A percentile compares a stretch with the other conserved stretches of the same genome.
These are phyloP conservation scores for Melocanna baccifera DNA, from an alignment of 176 grass and related monocot genomes.

Conservation along the genomic window DNA sequence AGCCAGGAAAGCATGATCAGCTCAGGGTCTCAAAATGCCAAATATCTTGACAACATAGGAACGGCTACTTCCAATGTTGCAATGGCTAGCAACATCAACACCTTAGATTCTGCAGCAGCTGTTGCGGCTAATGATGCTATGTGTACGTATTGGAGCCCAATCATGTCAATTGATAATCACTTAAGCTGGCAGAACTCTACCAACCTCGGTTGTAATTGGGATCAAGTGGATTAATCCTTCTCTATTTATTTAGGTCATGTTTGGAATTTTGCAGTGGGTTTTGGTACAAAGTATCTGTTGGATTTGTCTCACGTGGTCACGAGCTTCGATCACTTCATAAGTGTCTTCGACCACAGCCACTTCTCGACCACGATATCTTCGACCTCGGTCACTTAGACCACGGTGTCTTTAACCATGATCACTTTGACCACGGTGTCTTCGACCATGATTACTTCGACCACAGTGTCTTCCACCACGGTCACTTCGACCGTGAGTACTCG, in stretches of 20 bases:
- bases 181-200: conserved; percentile 34
- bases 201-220: conserved; percentile 18
- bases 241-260: not conserved
- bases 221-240: conserved; percentile 21
- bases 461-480: too few species aligned
- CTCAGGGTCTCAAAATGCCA: conserved; percentile 23
- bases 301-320: too few species aligned
- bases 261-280: not conserved
- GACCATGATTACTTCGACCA: too few species aligned
- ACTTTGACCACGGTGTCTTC: too few species aligned
- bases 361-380: too few species aligned
- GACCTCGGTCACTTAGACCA: too few species aligned
- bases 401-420: too few species aligned
- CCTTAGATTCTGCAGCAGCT: conserved; percentile 9
- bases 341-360: too few species aligned
- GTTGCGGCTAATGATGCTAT: conserved; percentile 16
- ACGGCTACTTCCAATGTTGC: conserved; percentile 26
- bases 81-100: not conserved
- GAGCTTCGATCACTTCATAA: too few species aligned
- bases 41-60: conserved; percentile 24
- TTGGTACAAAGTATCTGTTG: not conserved
- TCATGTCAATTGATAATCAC: not conserved
- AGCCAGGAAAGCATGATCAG: conserved; percentile 48
- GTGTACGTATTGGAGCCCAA: conserved; percentile 17
- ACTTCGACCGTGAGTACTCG: too few species aligned